Percentiles rank a stretch among this genome's conserved stretches.
These are phyloP conservation scores for Lepidium aucheri DNA, from an alignment of 345 rosid genomes.

Conservation along the genomic window DNA sequence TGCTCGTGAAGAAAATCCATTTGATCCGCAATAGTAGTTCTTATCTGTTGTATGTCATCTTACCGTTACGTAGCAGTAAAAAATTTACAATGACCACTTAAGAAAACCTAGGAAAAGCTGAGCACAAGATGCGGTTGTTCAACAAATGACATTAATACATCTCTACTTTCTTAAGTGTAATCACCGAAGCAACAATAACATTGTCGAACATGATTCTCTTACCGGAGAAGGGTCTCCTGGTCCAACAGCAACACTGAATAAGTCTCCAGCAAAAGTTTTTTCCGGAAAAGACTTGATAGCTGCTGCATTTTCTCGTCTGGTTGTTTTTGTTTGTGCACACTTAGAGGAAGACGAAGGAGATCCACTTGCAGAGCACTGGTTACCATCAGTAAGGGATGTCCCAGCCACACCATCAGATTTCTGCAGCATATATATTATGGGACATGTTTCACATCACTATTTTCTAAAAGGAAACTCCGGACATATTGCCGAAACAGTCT, in stretches of 20 bases:
- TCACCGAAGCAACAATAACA: neutral
- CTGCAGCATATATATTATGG: conserved; percentile 33
- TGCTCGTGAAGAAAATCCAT: conserved; percentile 97
- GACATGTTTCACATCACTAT: neutral
- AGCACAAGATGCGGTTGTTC: neutral
- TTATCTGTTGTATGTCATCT: conserved; percentile 30
- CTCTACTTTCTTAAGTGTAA: neutral
- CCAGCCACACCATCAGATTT: conserved; percentile 64
- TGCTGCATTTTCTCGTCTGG: conserved; percentile 40
- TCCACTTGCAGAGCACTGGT: conserved; percentile 51
- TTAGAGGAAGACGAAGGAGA: conserved; percentile 64
- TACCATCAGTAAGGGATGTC: conserved; percentile 41
- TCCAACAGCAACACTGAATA: conserved; percentile 52
- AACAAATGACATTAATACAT: neutral
- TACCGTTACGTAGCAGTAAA: conserved; percentile 2
- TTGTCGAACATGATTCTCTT: conserved; percentile 19
- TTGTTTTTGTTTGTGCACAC: conserved; percentile 58
- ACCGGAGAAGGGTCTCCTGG: conserved; percentile 53
- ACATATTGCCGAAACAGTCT: neutral
- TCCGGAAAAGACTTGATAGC: conserved; percentile 47
- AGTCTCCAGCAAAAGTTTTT: conserved; percentile 64
- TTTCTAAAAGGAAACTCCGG: neutral
- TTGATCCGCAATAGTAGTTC: conserved; percentile 75
- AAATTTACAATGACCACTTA: neutral
- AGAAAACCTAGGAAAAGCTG: conserved; percentile 3